Evolutionary conservation across 306 rosid genomes (phyloP).

Genomic region (Canavalia gladiata): DNA sequence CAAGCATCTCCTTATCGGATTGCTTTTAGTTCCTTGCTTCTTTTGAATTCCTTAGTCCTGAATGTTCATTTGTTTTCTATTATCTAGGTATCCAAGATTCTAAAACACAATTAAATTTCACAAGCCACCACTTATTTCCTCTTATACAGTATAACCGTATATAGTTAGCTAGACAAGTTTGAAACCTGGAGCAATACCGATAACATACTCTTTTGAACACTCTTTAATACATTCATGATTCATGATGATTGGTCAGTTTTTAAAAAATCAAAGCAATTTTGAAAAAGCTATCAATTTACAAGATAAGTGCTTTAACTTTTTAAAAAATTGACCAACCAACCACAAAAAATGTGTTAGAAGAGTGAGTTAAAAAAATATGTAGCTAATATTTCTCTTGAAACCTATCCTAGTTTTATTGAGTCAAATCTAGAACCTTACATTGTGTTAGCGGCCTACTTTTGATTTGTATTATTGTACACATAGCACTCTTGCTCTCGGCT

Average conservation of each 20-base stretch:
- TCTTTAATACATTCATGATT: too few relatives aligned
- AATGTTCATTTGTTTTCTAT: conserved; percentile 13
- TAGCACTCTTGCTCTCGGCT: conserved; percentile 6
- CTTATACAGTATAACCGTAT: background rate
- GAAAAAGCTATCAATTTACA: too few relatives aligned
- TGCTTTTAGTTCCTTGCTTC: conserved; percentile 47
- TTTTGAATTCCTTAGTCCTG: conserved; percentile 6
- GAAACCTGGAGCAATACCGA: background rate
- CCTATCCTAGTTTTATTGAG: background rate
- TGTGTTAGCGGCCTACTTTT: conserved; percentile 7
- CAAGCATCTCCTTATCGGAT: conserved; percentile 40
- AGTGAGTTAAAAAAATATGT: too few relatives aligned
- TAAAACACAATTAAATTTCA: background rate
- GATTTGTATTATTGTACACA: background rate
- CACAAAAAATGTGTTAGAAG: too few relatives aligned
- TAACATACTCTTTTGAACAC: too few relatives aligned
- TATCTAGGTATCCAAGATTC: background rate
- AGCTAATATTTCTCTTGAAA: background rate
- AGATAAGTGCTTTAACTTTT: too few relatives aligned
- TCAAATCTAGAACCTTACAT: conserved; percentile 10
- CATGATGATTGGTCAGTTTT: too few relatives aligned
- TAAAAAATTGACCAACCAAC: too few relatives aligned
- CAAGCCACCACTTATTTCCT: background rate
- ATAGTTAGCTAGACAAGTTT: conserved; percentile 2
- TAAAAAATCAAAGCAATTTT: too few relatives aligned